Conservation (phyloP, 305 asterid genomes). For the Fraxinus greggii region DNA sequence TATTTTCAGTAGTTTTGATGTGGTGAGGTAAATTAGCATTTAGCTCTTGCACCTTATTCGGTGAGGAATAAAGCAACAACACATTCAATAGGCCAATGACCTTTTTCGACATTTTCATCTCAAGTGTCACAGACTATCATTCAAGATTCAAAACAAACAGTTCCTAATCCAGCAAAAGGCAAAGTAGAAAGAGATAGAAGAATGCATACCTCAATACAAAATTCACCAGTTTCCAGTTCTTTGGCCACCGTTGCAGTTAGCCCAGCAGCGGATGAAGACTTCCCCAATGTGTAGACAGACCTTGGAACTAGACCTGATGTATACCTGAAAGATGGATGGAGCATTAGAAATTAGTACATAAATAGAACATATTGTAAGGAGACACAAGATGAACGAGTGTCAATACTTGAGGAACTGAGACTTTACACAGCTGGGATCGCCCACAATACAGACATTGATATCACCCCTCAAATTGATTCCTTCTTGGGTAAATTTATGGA, state of each 20-base stretch:
- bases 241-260: constrained; percentile 97
- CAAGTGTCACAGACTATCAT: not conserved
- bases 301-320: constrained; percentile 84
- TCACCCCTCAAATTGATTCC: constrained; percentile 98
- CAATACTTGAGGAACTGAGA: constrained; percentile 91
- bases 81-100: constrained; percentile 8
- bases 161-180: not conserved
- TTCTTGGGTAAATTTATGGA: constrained; percentile 90
- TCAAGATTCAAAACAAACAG: not conserved
- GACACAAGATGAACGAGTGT: not conserved
- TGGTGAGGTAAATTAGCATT: not conserved
- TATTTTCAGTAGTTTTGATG: not conserved
- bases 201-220: constrained; percentile 80
- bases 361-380: constrained; percentile 12
- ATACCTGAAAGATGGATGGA: constrained; percentile 50
- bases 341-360: not conserved
- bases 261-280: constrained; percentile 97
- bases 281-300: constrained; percentile 96
- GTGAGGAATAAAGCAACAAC: not conserved
- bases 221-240: constrained; percentile 99
- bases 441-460: constrained; percentile 93
- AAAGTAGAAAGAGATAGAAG: not conserved
- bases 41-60: not conserved
- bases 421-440: constrained; percentile 99
- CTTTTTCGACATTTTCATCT: not conserved